phyloP scores from a whole-genome alignment of 73 alveolate species.

The Paramecium biaurelia region DNA sequence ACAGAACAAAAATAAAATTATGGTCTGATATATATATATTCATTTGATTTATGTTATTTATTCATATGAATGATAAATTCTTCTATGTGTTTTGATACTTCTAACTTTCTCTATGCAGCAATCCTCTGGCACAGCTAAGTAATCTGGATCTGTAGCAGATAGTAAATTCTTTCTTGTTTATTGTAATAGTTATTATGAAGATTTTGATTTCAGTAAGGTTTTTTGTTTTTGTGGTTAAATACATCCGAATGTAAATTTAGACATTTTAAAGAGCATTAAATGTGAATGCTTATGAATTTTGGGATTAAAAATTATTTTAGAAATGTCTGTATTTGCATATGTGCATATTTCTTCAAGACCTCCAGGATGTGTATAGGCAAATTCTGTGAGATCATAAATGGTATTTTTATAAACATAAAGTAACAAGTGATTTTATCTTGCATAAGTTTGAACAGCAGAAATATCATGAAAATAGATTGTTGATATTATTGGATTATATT shows the following conservation, averaged over 20 bases:
- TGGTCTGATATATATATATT: not conserved
- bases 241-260: not conserved
- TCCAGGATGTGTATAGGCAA: constrained; percentile 14
- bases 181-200: not conserved
- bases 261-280: not conserved
- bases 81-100: constrained; percentile 12
- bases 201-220: not conserved
- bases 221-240: not conserved
- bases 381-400: constrained; percentile 24
- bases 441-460: not conserved
- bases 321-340: constrained; percentile 3
- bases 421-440: not conserved
- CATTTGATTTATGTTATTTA: not conserved
- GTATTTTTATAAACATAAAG: not conserved
- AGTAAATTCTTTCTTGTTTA: constrained; percentile 8
- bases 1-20: not conserved
- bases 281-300: not conserved
- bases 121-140: not conserved
- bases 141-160: not conserved
- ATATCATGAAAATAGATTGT: not conserved
- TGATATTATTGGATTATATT: not conserved
- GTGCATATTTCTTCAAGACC: not conserved
- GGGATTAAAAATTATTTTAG: not conserved
- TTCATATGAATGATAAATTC: not conserved
- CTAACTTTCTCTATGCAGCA: not conserved